These are phyloP conservation scores for Hirsutella rhossiliensis DNA, from an alignment of 2,329 filamentous ascomycete species.

Conservation along the genomic window DNA sequence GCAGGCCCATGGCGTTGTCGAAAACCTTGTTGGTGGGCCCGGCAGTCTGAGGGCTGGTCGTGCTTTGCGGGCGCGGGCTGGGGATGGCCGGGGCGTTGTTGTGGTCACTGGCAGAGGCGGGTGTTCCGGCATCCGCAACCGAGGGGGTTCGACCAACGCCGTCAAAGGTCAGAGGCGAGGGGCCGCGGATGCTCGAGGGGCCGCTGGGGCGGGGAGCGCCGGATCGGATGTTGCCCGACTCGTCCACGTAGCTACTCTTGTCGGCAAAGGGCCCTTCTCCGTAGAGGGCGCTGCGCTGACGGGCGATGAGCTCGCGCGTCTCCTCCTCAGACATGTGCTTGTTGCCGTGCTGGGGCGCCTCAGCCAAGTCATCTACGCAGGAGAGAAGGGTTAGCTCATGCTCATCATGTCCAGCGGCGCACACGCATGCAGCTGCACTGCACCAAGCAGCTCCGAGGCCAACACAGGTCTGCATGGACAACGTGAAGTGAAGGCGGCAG, in stretches of 20 bases:
- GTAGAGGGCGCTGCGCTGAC: conserved; percentile 90
- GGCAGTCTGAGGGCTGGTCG: conserved; percentile 65
- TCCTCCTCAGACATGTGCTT: conserved; percentile 95
- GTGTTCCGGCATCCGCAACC: conserved; percentile 23
- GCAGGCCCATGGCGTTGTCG: conserved; percentile 38
- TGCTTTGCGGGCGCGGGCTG: conserved; percentile 68
- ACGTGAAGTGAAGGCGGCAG: conserved; percentile 3
- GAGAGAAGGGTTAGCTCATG: conserved; percentile 24
- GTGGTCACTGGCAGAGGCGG: conserved; percentile 26
- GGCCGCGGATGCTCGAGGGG: conserved; percentile 54
- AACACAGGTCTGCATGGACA: not conserved
- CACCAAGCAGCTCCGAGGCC: not conserved
- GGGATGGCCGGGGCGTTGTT: conserved; percentile 31
- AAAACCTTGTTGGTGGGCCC: conserved; percentile 45
- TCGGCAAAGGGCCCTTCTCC: conserved; percentile 63
- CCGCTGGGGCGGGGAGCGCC: conserved; percentile 55
- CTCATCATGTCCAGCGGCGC: conserved; percentile 12
- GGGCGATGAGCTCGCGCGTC: conserved; percentile 87
- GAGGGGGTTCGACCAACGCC: conserved; percentile 30
- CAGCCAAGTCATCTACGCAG: conserved; percentile 38
- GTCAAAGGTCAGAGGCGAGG: conserved; percentile 73
- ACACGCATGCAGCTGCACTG: not conserved
- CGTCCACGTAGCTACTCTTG: conserved; percentile 54
- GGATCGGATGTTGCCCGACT: conserved; percentile 49
- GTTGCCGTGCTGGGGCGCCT: conserved; percentile 29